Evolutionary conservation across 768 basidiomycete species (phyloP), one percentile per base, ranked within the genome.

Genomic region (Vararia minispora): DNA sequence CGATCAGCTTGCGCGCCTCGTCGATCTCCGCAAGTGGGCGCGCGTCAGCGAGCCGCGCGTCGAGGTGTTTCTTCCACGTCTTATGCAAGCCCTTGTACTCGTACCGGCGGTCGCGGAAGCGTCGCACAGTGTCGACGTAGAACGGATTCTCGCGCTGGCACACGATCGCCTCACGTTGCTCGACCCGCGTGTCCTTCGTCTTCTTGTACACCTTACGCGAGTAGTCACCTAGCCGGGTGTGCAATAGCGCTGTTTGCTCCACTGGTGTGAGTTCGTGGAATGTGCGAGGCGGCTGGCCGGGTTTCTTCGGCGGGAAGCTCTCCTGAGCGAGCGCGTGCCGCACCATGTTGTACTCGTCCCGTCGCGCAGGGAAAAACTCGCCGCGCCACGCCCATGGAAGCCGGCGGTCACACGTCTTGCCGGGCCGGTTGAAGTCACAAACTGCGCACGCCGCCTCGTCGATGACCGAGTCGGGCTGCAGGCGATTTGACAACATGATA

Each of bases 301-400:
- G 73, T 35, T 68, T 72, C 58, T 79, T 84, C 0, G 87, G 67
- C 8, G 94, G 91, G 60, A 99, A 97, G 0, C 64, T 62, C 60
- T 98, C 95, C 54, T 95, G 90, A 53, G 97, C 91, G 30, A 99
- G 65, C 5, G 95, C 95, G 48, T 95, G 87, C 54, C 81, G 82
- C 55, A 99, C 91, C 95, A 99, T 99, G 63, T 98, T 98, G 60
- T 76, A 92, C 54, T 99, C 95, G 61, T 98, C 95, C 14, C 95
- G 68, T 47, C 90, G 86, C 0, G 95, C 91, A 8, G 95, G 95
- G 65, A 98, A 98, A 58, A 81, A 99, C 52, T 98, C 95, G 39
- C 95, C 95, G 56, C 95, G 68, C 95, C 95, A 99, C 1, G 95
- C 92, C 95, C 95, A 99, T 30, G 89, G 80, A 53, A 99, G 69